Evolutionary conservation across 768 basidiomycete genomes (phyloP).

Genomic region (Thelephora ganbajun): DNA sequence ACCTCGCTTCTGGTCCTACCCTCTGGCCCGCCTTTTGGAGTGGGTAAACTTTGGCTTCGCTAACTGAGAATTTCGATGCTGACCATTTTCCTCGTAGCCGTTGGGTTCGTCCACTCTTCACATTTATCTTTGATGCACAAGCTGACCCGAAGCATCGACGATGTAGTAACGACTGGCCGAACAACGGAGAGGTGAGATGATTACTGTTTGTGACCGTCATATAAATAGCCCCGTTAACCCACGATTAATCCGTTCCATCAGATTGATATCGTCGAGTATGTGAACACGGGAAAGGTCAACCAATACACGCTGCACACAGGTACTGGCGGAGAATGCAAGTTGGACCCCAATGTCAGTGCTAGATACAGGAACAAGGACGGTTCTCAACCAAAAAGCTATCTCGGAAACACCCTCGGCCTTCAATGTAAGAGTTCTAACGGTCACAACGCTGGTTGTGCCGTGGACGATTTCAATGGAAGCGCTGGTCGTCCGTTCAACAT

Average conservation of each 20-base stretch:
- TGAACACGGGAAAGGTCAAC: constrained; percentile 25
- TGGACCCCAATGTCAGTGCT: constrained; percentile 13
- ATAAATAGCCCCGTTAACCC: no score
- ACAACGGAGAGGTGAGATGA: constrained; percentile 3
- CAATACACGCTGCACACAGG: constrained; percentile 29
- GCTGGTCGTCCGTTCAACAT: constrained; percentile 30
- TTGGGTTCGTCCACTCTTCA: not conserved
- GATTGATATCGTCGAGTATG: constrained; percentile 30
- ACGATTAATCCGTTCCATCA: constrained; percentile 12
- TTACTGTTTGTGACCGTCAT: not conserved
- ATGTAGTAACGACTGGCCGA: constrained; percentile 8
- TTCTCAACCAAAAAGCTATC: constrained; percentile 9
- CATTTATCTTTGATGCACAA: no score
- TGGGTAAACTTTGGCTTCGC: constrained; percentile 9
- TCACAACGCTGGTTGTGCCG: constrained; percentile 28
- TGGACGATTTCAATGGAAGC: constrained; percentile 18
- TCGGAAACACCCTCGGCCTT: constrained; percentile 16
- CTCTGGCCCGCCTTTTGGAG: constrained; percentile 47
- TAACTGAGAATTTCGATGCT: not conserved
- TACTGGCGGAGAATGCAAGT: constrained; percentile 19
- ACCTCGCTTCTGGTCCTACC: constrained; percentile 61
- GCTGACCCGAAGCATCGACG: no score
- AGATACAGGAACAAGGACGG: not conserved
- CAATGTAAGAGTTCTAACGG: constrained; percentile 18
- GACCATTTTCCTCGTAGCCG: not conserved